phyloP scores from a whole-genome alignment of 768 basidiomycete genomes.

The Lactifluus pinguis region DNA sequence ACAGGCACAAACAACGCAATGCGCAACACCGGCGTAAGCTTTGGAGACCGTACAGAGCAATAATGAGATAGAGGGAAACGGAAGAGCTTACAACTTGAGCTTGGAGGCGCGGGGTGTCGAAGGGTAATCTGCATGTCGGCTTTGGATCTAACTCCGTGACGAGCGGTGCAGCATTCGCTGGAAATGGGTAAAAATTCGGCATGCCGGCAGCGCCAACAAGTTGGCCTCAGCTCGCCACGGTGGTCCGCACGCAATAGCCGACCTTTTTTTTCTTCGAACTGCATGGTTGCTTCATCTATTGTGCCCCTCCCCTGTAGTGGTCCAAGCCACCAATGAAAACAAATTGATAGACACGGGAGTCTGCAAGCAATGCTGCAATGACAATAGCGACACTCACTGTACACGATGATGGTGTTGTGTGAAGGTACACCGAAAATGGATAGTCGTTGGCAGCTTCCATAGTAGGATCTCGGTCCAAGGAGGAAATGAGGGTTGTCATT shows the following conservation, averaged over 20 bases:
- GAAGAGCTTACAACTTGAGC: not conserved
- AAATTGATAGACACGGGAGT: not conserved
- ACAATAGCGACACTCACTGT: not conserved
- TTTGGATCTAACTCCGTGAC: slow-evolving; percentile 12
- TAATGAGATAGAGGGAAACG: not conserved
- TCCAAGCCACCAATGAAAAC: not conserved
- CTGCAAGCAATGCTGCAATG: not conserved
- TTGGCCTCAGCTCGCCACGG: not conserved
- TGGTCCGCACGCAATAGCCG: not conserved
- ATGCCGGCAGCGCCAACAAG: slow-evolving; percentile 10
- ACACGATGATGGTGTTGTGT: not conserved
- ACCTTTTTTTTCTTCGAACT: not conserved
- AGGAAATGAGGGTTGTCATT: slow-evolving; percentile 1
- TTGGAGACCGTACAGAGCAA: not conserved
- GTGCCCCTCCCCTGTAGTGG: not conserved
- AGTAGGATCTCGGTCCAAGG: not conserved
- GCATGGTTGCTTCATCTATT: not conserved
- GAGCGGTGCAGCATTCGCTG: slow-evolving; percentile 10
- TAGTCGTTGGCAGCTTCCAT: slow-evolving; percentile 16
- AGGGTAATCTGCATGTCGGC: not conserved
- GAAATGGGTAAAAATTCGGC: slow-evolving; percentile 13
- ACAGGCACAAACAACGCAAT: not conserved
- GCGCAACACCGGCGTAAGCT: not conserved
- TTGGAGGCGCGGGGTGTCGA: not conserved
- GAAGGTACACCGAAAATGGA: slow-evolving; percentile 10